phyloP scores from a whole-genome alignment of 169 alveolate genomes.

The Amoebophrya sp. region DNA sequence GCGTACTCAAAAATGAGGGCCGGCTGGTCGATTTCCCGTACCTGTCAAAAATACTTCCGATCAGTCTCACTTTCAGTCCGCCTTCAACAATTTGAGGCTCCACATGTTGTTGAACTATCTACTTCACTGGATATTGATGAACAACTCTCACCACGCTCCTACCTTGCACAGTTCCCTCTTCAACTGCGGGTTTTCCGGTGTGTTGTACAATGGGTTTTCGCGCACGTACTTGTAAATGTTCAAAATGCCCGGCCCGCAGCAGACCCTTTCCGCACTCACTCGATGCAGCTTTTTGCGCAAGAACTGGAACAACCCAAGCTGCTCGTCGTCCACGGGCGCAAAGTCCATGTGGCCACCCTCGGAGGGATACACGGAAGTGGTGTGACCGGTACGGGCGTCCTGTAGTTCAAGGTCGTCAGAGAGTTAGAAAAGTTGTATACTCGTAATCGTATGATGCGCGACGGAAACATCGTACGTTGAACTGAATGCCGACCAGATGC shows the following conservation, averaged over 20 bases:
- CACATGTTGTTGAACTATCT: too few species aligned
- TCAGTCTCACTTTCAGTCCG: too few species aligned
- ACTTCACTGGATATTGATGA: too few species aligned
- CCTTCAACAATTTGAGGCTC: too few species aligned
- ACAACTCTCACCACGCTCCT: too few species aligned
- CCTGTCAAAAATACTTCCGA: background rate
- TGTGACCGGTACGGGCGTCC: background rate
- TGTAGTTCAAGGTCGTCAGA: background rate
- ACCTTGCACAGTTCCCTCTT: background rate
- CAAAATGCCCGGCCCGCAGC: background rate
- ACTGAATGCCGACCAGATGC: too few species aligned
- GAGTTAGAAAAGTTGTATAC: background rate
- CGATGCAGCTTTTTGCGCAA: background rate
- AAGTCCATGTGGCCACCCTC: constrained; percentile 3
- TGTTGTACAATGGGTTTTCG: background rate
- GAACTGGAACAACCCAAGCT: background rate
- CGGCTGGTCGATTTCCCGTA: background rate
- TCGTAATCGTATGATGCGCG: background rate
- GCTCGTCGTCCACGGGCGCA: background rate
- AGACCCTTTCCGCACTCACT: background rate
- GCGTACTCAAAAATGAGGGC: background rate
- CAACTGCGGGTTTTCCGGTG: background rate
- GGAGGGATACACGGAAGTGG: background rate
- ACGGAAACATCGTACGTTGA: background rate
- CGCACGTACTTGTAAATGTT: background rate